Evolutionary conservation across 371 early-diverging fungal species (phyloP).

Genomic region (Mortierella sp.): DNA sequence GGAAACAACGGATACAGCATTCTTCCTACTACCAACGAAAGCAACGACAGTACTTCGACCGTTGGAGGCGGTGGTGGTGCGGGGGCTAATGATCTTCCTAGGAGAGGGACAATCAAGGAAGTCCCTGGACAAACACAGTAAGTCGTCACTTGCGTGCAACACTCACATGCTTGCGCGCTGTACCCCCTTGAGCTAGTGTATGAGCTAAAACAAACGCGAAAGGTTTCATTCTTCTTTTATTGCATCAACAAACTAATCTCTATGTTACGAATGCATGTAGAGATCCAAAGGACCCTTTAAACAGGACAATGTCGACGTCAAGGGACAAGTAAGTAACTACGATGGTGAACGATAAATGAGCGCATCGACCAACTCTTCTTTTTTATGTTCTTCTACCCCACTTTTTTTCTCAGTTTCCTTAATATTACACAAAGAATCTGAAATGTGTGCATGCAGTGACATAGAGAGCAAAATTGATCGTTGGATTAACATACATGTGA

Average conservation of each 20-base stretch:
- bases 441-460: neutral
- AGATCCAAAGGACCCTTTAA: neutral
- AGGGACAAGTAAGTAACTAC: neutral
- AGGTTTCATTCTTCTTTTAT: neutral
- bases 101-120: constrained; percentile 3
- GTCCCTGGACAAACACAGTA: constrained; percentile 14
- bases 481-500: neutral
- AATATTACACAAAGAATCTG: neutral
- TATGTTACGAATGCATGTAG: neutral
- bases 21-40: neutral
- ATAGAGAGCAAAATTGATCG: neutral
- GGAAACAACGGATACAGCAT: neutral
- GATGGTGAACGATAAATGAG: neutral
- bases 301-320: neutral
- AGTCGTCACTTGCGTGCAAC: neutral
- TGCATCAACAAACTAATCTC: neutral
- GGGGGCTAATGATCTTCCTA: neutral
- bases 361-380: constrained; percentile 4
- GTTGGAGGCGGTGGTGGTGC: neutral
- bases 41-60: neutral
- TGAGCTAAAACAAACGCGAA: neutral
- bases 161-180: neutral
- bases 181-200: neutral
- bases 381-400: neutral
- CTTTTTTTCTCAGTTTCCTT: neutral